Percentiles rank a stretch among this genome's conserved stretches.
Conservation (phyloP, 148 eudicot species). For the Nyssa sinensis region DNA sequence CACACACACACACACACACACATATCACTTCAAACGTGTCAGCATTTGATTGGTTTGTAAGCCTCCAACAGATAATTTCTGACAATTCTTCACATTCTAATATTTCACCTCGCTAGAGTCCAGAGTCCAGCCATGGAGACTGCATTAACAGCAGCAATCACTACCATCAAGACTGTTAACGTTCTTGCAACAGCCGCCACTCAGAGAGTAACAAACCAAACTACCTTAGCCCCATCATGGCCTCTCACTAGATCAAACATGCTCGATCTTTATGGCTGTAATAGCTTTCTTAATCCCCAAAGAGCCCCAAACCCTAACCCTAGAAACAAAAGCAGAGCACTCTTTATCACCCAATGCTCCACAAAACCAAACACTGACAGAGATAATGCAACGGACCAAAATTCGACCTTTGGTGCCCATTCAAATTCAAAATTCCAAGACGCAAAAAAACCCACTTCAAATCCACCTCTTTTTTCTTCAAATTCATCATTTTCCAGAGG, state of each 20-base stretch:
- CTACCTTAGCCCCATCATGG: conserved; percentile 12
- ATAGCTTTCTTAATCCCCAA: conserved; percentile 21
- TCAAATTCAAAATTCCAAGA: conserved; percentile 13
- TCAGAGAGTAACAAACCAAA: conserved; percentile 8
- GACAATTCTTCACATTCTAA: not conserved
- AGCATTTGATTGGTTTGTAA: conserved; percentile 19
- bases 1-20: not conserved
- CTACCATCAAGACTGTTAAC: conserved; percentile 19
- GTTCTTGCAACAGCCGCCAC: conserved; percentile 21
- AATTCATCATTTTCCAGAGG: conserved; percentile 48
- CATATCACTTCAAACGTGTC: conserved; percentile 18
- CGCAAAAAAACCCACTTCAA: conserved; percentile 26
- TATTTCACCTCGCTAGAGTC: not conserved
- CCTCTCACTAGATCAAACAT: conserved; percentile 15
- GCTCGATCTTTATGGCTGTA: conserved; percentile 15
- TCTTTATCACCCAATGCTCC: conserved; percentile 43
- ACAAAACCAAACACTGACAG: conserved; percentile 41
- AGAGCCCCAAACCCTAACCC: conserved; percentile 19
- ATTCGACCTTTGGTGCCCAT: conserved; percentile 12
- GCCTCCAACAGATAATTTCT: not conserved
- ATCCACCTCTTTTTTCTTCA: conserved; percentile 20
- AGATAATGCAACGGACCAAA: conserved; percentile 33
- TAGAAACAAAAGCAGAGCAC: conserved; percentile 21
- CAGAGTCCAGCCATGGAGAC: conserved; percentile 28
- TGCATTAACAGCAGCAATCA: conserved; percentile 13